Base-by-base conservation (phyloP, 192 early-diverging fungal species). In the Mortierella hygrophila region DNA sequence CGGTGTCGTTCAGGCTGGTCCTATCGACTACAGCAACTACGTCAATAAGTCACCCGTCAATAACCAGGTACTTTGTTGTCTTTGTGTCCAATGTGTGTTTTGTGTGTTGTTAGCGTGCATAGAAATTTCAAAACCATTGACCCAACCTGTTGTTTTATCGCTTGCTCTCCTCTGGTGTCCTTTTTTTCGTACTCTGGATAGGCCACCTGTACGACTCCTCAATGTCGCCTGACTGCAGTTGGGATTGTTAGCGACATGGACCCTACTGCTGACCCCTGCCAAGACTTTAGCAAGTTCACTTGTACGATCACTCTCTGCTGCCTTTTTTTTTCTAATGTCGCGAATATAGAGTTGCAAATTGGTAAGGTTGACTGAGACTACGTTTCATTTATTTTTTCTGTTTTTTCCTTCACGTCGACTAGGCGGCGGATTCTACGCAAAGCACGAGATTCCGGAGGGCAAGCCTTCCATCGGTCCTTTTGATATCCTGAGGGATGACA, bases 241-340 rank as follows among this genome's bases (percentile, higher is more conserved):
- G 49, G 77, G 2, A 91, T 95, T 49, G 73, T 94, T n/a, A 54
- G 38, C 0, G 89, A 89, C 44, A 88, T 95, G 57, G 88, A 94
- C 69, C 49, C 80, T 3, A 76, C 73, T 21, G 89, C 76, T 0
- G 91, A 95, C 87, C 93, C 94, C 8, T 95, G 94, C 65, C 79
- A 88, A 13, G 94, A 95, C 79, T 95, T 95, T 80, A 93, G 89
- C 77, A 83, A 92, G 70, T 95, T 86, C 80, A 83, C 88, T 47
- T 93, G 94, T 94, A 92, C 80, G 74, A 42, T 40, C 15, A 37
- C 73, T 47, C 13, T 13, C 21, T 15, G 38, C 11, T 23, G n/a
- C 6, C 44, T 20, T n/a, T 23, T 44, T 77, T 16, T 41, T 23
- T 57, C 54, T 5, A n/a, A 4, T 7, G 23, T 16, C 47, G 47